Evolutionary conservation across 2,329 filamentous ascomycete species (phyloP), one percentile per base, ranked within the genome.

Genomic region (Colletotrichum karsti): DNA sequence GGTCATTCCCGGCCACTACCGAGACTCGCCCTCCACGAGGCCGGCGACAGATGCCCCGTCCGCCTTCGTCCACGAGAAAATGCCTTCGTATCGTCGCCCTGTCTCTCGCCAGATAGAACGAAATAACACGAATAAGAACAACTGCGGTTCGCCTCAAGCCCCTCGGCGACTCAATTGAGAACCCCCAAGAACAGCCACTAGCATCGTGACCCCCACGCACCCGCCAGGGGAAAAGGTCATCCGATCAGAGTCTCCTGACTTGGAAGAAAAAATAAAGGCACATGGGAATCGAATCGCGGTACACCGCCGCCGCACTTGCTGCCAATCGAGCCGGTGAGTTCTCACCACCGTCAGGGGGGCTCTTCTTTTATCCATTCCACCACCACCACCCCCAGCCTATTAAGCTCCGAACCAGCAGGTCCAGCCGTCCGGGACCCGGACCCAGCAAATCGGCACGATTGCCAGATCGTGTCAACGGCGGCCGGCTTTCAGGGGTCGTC

Each of bases 371-470:
- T 50, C 42, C 42, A 7, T 12, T 9, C 33, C 9, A n/a, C 39
- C 56, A 26, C 46, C 15, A 28, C 26, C 26, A 26, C 18, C 22
- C 24, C 44, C 13, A 18, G 10, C 35, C 39, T 18, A 7, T 55
- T 13, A 26, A 37, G 56, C 30, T 61, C 57, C 39, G 50, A 59
- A 59, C 24, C 30, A 65, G 65, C 46, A 68, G 44, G 66, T 67
- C 63, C 66, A 69, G 24, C 56, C 63, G 50, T 60, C 55, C 63
- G 62, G 64, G 30, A 65, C 41, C 37, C 33, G 22, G 48, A 24
- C 33, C 62, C 66, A 69, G 54, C 63, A 67, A 69, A 62, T 67
- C 66, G 63, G 66, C 63, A 67, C 55, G 41, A 44, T 57, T 69
- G 48, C 62, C 62, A 69, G 65, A 65, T 65, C 54, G 54, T 64